Base-by-base conservation (phyloP, 2,329 filamentous ascomycete species). In the Apiospora malaysiana region DNA sequence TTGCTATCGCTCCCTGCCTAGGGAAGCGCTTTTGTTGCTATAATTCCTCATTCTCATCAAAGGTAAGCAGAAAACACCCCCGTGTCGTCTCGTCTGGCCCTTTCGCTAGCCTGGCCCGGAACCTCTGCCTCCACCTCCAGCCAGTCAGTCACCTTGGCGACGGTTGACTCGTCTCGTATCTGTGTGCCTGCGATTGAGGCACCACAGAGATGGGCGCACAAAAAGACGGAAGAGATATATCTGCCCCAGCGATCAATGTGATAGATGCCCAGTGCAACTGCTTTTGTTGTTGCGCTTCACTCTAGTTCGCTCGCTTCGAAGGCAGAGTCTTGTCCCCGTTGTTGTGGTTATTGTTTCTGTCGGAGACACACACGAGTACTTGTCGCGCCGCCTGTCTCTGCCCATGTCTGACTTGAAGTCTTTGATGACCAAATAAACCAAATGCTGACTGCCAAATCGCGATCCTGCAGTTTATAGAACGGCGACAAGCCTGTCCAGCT, bases 401-500 rank as follows among this genome's bases (percentile, higher is more conserved):
- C 9, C 4, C 25, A 27, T 67, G 40, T 45, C 40, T 67, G 40
- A 67, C 40, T 32, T 46, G 65, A 18, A 18, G 23, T 27, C 65
- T 67, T 25, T 45, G 65, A 67, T 37, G 42, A 27, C 21, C 66
- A n/a, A 46, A 59, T 27, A 18, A 49, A 68, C 18, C 40, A 42
- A 32, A 32, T 68, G 66, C 69, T 67, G 68, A 66, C 70, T 68
- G 71, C 70, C 66, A 70, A 68, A 72, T 63, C 66, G 71, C 69
- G 73, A 76, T 72, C 25, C 68, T 74, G 75, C 74, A 76, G 77
- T 80, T 79, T 82, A 82, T 82, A 83, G 79, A 83, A 75, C 74
- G 77, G 73, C 74, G 75, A 72, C 75, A 67, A 25, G 78, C 79
- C 78, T 75, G 77, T 78, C 77, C 49, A 76, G 77, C 77, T 77